Percentiles rank a stretch among this genome's conserved stretches.
Evolutionary conservation across 495 filamentous ascomycete genomes (phyloP).

Genomic region (Penicillium tannophilum): DNA sequence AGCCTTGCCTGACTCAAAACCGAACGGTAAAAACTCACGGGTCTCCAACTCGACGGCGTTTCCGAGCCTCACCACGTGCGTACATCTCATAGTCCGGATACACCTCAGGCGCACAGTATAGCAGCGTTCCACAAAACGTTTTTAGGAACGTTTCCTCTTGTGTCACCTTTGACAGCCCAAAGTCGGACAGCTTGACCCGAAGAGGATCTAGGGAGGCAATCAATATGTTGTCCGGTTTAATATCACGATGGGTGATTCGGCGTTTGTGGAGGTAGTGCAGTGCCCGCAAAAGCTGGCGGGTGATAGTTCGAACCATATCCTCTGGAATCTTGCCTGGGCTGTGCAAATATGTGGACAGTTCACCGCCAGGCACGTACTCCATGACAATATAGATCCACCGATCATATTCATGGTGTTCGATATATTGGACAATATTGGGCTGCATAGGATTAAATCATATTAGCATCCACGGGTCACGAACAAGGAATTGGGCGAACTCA

Average conservation of each 20-base stretch:
- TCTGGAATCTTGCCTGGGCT: slow-evolving; percentile 65
- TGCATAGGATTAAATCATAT: slow-evolving; percentile 31
- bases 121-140: slow-evolving; percentile 93
- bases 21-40: slow-evolving; percentile 35
- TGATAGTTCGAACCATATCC: slow-evolving; percentile 64
- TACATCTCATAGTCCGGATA: slow-evolving; percentile 76
- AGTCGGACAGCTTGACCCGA: slow-evolving; percentile 89
- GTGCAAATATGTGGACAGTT: slow-evolving; percentile 72
- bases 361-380: slow-evolving; percentile 87
- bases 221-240: slow-evolving; percentile 97
- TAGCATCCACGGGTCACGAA: background rate
- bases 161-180: slow-evolving; percentile 91
- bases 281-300: slow-evolving; percentile 76
- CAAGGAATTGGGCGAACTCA: slow-evolving; percentile 43
- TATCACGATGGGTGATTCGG: slow-evolving; percentile 92
- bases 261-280: slow-evolving; percentile 83
- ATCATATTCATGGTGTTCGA: slow-evolving; percentile 78
- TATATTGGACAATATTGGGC: slow-evolving; percentile 89
- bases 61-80: slow-evolving; percentile 45
- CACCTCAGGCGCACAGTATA: slow-evolving; percentile 96
- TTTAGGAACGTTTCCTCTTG: slow-evolving; percentile 88
- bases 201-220: slow-evolving; percentile 72
- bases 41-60: slow-evolving; percentile 54
- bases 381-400: slow-evolving; percentile 89
- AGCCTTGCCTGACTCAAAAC: slow-evolving; percentile 13